Conservation (phyloP, 2,329 filamentous ascomycete genomes). For the Gnomoniopsis sp. region DNA sequence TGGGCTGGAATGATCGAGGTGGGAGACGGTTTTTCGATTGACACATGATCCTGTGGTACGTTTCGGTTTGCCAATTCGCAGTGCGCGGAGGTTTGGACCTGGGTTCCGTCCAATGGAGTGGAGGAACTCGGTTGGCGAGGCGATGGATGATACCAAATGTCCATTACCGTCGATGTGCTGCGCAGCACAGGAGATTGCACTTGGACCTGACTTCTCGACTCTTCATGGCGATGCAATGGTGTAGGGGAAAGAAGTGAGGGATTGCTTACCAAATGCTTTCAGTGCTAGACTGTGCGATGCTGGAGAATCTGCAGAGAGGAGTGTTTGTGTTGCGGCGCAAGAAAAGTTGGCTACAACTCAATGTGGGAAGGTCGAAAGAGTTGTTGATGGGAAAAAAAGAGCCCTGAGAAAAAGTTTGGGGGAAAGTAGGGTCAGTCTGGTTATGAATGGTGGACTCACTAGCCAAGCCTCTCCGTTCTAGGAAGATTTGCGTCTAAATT, state of each 20-base stretch:
- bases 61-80: too few species aligned
- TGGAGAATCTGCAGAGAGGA: not conserved
- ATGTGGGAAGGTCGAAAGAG: not conserved
- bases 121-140: not conserved
- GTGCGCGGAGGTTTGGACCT: too few species aligned
- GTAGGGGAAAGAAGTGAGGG: not conserved
- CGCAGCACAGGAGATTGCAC: not conserved
- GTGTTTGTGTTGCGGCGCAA: not conserved
- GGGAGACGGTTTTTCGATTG: too few species aligned
- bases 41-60: too few species aligned
- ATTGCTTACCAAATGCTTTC: slow-evolving; percentile 10
- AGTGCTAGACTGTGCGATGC: not conserved
- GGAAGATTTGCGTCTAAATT: slow-evolving; percentile 8
- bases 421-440: slow-evolving; percentile 8
- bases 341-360: not conserved
- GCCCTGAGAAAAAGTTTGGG: not conserved
- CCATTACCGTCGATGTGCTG: too few species aligned
- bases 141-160: too few species aligned
- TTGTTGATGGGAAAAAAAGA: slow-evolving; percentile 3
- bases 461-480: slow-evolving; percentile 15
- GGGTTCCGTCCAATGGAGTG: too few species aligned
- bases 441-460: slow-evolving; percentile 7
- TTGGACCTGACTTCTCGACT: slow-evolving; percentile 9
- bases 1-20: too few species aligned
- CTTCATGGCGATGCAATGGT: slow-evolving; percentile 1